phyloP scores from a whole-genome alignment of 257 asterid genomes.

The Nicotiana attenuata region DNA sequence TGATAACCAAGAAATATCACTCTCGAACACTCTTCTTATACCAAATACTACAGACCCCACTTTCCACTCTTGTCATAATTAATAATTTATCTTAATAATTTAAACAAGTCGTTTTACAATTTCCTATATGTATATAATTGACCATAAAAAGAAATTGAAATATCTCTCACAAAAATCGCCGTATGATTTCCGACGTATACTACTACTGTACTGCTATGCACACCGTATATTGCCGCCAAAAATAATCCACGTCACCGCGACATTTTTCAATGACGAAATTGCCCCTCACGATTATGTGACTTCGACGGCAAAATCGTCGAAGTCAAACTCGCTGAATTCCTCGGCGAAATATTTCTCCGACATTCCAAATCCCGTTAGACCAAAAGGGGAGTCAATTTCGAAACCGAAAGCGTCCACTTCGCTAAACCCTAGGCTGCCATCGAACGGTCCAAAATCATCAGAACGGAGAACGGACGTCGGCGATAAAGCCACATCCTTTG shows the following conservation, averaged over 20 bases:
- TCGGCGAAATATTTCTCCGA: neutral
- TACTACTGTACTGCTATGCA: constrained; percentile 12
- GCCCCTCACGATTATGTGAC: neutral
- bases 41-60: neutral
- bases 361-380: neutral
- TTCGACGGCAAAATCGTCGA: neutral
- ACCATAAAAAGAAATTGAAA: neutral
- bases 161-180: constrained; percentile 39
- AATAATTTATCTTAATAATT: no score
- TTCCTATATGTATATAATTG: neutral
- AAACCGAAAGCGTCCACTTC: neutral
- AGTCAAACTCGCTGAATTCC: constrained; percentile 8
- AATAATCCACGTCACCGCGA: constrained; percentile 16
- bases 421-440: neutral
- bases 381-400: neutral
- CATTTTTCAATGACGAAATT: neutral
- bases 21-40: neutral
- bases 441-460: constrained; percentile 7
- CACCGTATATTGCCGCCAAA: constrained; percentile 35
- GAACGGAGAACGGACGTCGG: constrained; percentile 30
- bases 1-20: constrained; percentile 16
- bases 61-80: neutral
- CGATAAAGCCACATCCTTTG: constrained; percentile 21
- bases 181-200: constrained; percentile 13
- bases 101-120: neutral